phyloP scores from a whole-genome alignment of 352 stramenopile genomes.

The Phytophthora ohioensis region DNA sequence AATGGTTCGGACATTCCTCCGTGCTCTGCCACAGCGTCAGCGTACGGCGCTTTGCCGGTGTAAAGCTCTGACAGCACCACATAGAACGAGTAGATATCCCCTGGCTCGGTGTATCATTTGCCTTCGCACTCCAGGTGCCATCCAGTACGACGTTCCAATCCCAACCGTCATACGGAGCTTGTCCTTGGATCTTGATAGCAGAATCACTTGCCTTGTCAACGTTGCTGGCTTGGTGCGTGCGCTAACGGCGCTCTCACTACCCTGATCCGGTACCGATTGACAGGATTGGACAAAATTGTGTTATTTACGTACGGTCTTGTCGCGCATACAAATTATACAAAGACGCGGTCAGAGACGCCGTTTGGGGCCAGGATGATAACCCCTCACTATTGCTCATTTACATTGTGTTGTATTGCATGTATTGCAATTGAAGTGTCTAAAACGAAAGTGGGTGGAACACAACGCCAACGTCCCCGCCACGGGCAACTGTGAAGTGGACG shows the following conservation, averaged over 20 bases:
- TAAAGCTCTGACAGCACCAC: constrained; percentile 49
- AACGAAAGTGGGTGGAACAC: constrained; percentile 8
- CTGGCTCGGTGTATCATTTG: constrained; percentile 38
- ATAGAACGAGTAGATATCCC: constrained; percentile 51
- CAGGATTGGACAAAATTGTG: too few relatives aligned
- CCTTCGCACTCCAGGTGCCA: constrained; percentile 63
- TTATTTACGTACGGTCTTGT: too few relatives aligned
- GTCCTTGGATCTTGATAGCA: constrained; percentile 40
- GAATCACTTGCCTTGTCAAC: constrained; percentile 27
- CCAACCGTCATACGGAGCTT: constrained; percentile 58
- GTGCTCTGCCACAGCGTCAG: constrained; percentile 24
- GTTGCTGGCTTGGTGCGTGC: constrained; percentile 25
- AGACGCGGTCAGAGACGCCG: too few relatives aligned
- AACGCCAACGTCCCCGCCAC: constrained; percentile 11
- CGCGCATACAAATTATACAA: too few relatives aligned
- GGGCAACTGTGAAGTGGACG: constrained; percentile 1
- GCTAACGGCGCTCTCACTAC: too few relatives aligned
- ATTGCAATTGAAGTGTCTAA: constrained; percentile 7
- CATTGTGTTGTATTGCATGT: background rate
- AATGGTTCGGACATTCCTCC: constrained; percentile 34
- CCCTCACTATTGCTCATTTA: background rate
- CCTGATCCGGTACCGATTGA: too few relatives aligned
- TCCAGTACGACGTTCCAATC: constrained; percentile 63
- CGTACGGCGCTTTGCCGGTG: constrained; percentile 42
- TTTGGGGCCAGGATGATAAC: too few relatives aligned